These are phyloP conservation scores for Pythium aristosporum DNA, from an alignment of 352 stramenopile genomes.

Conservation along the genomic window DNA sequence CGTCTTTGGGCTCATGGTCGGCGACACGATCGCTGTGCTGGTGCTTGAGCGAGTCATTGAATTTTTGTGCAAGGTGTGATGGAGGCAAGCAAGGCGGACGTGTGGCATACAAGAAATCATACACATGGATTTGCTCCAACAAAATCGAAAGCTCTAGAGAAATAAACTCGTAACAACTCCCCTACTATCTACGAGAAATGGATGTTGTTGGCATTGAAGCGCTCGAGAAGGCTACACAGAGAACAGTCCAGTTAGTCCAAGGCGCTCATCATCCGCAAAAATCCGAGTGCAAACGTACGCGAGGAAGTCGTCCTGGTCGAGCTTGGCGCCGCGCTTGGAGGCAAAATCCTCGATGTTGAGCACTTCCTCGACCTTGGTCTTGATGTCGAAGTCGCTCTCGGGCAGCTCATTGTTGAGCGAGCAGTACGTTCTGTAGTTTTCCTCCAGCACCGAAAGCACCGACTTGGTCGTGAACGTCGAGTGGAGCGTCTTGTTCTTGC, in stretches of 20 bases:
- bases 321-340: constrained; percentile 93
- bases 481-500: constrained; percentile 99
- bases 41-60: constrained; percentile 40
- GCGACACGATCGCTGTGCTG: constrained; percentile 51
- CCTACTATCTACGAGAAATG: constrained; percentile 89
- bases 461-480: constrained; percentile 97
- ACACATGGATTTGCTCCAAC: constrained; percentile 1
- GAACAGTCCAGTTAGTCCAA: neutral
- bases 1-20: constrained; percentile 53
- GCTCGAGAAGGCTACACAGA: constrained; percentile 80
- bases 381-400: constrained; percentile 85
- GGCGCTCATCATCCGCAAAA: neutral
- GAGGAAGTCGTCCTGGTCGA: constrained; percentile 99
- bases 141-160: neutral
- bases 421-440: constrained; percentile 96
- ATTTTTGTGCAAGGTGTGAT: constrained; percentile 6
- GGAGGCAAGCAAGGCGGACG: neutral
- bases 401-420: constrained; percentile 89
- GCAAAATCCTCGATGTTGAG: constrained; percentile 86
- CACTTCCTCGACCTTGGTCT: constrained; percentile 93
- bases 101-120: neutral
- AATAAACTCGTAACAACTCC: neutral
- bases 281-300: constrained; percentile 38
- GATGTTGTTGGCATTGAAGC: constrained; percentile 96
- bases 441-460: constrained; percentile 93